Conservation (phyloP, 2,329 filamentous ascomycete genomes). For the Pestalotiopsis fici region DNA sequence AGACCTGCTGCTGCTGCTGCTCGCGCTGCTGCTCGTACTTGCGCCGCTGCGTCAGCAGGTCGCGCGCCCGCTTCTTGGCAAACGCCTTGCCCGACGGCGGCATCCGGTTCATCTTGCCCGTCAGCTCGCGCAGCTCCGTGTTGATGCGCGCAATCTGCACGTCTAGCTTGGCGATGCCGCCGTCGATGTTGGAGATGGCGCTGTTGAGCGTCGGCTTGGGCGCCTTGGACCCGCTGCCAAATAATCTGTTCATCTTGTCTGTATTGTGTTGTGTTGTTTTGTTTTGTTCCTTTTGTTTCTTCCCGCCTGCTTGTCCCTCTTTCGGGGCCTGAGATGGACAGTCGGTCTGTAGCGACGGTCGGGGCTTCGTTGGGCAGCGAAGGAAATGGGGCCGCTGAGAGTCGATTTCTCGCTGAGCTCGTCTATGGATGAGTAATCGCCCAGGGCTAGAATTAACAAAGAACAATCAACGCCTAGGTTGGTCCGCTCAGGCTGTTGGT, state of each 20-base stretch:
- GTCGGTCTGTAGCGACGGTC: neutral
- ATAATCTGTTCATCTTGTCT: constrained; percentile 87
- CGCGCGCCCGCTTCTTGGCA: constrained; percentile 66
- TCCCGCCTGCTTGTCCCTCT: neutral
- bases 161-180: constrained; percentile 71
- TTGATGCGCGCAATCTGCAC: constrained; percentile 93
- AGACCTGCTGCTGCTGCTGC: constrained; percentile 89
- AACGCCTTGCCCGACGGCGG: constrained; percentile 29
- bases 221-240: constrained; percentile 81
- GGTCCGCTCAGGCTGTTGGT: neutral
- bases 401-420: neutral
- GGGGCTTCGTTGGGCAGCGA: neutral
- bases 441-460: neutral
- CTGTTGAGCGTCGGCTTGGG: constrained; percentile 82
- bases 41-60: constrained; percentile 70
- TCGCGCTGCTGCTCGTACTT: constrained; percentile 95
- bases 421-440: neutral
- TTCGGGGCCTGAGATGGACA: neutral
- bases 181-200: constrained; percentile 74
- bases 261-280: neutral
- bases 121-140: constrained; percentile 85
- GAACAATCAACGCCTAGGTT: neutral
- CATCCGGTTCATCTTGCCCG: constrained; percentile 86
- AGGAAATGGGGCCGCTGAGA: neutral
- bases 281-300: neutral